These are phyloP conservation scores for Brettanomyces anomalus DNA, from an alignment of 805 yeast species.

Conservation along the genomic window DNA sequence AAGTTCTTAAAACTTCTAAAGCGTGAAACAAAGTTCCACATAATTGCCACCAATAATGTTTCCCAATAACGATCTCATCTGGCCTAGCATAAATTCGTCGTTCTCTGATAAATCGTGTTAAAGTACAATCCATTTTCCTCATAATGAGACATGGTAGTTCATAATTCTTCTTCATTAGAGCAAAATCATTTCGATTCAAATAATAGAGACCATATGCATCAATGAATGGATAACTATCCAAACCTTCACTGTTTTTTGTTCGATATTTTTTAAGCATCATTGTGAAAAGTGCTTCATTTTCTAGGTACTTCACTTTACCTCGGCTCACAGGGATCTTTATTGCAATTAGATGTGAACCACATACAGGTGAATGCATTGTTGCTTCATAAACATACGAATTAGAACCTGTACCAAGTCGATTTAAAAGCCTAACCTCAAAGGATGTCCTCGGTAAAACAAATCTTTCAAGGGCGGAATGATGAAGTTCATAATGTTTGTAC, in stretches of 20 bases:
- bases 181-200: slow-evolving; percentile 16
- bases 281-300: slow-evolving; percentile 19
- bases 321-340: slow-evolving; percentile 22
- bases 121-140: slow-evolving; percentile 20
- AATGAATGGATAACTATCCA: slow-evolving; percentile 17
- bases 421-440: slow-evolving; percentile 13
- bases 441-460: slow-evolving; percentile 14
- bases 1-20: slow-evolving; percentile 17
- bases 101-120: slow-evolving; percentile 16
- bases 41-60: slow-evolving; percentile 25
- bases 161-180: slow-evolving; percentile 16
- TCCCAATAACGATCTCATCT: slow-evolving; percentile 15
- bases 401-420: slow-evolving; percentile 21
- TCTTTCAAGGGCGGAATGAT: slow-evolving; percentile 8
- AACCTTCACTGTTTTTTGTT: slow-evolving; percentile 8
- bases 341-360: slow-evolving; percentile 12
- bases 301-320: slow-evolving; percentile 17
- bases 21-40: slow-evolving; percentile 20
- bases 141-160: slow-evolving; percentile 22
- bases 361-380: slow-evolving; percentile 8
- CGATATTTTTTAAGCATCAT: slow-evolving; percentile 13
- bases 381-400: slow-evolving; percentile 22
- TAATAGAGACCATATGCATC: slow-evolving; percentile 22
- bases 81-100: slow-evolving; percentile 2
- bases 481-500: not conserved